Evolutionary conservation across 192 early-diverging fungal genomes (phyloP).

Genomic region (Linnemannia elongata): DNA sequence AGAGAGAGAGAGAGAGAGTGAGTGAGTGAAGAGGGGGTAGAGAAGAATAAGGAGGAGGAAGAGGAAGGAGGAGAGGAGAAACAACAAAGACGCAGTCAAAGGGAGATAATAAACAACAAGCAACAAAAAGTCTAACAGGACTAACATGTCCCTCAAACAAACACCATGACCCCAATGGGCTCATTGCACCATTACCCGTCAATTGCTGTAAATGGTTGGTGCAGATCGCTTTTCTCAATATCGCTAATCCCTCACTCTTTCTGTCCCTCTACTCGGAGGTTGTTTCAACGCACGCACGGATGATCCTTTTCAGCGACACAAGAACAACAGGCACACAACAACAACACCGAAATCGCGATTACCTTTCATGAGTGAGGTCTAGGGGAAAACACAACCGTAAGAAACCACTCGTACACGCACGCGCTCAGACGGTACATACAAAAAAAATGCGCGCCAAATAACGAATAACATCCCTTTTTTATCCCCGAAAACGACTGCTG

Average conservation of each 20-base stretch:
- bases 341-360: not conserved
- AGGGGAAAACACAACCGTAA: not conserved
- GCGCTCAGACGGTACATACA: not conserved
- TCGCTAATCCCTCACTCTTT: no score
- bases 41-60: not conserved
- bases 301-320: not conserved
- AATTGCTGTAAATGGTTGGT: not conserved
- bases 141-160: not conserved
- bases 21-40: not conserved
- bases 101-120: not conserved
- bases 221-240: not conserved
- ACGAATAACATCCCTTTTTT: no score
- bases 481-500: no score
- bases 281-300: not conserved
- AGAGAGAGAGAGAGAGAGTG: not conserved
- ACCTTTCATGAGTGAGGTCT: not conserved
- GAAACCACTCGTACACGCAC: not conserved
- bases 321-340: not conserved
- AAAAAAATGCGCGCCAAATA: no score
- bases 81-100: not conserved
- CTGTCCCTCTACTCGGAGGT: not conserved
- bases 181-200: not conserved
- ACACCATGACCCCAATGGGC: not conserved
- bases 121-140: not conserved
- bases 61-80: not conserved